These are phyloP conservation scores for Botryobasidium botryosum DNA, from an alignment of 768 basidiomycete species.

Conservation along the genomic window DNA sequence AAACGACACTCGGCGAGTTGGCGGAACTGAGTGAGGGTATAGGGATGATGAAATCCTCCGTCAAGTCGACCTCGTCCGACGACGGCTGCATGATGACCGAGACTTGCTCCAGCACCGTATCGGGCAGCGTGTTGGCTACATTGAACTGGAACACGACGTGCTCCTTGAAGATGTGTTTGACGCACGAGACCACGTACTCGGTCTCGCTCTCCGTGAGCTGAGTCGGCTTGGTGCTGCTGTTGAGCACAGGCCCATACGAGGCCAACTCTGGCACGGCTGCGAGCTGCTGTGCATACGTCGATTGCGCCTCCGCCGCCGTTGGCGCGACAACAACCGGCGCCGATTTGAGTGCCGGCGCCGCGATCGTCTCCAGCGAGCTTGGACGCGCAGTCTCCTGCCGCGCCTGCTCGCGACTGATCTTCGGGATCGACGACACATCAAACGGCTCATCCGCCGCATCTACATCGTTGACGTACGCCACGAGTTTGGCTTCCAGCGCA, in stretches of 20 bases:
- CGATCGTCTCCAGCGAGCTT: conserved; percentile 72
- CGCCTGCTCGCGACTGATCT: conserved; percentile 85
- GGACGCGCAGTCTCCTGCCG: conserved; percentile 78
- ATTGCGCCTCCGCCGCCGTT: conserved; percentile 71
- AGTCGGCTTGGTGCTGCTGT: conserved; percentile 60
- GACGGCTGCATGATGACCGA: conserved; percentile 84
- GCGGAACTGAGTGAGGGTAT: conserved; percentile 48
- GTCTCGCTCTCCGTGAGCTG: conserved; percentile 94
- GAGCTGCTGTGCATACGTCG: conserved; percentile 73
- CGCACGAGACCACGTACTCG: conserved; percentile 91
- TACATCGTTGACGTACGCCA: conserved; percentile 82
- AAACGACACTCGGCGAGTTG: conserved; percentile 69
- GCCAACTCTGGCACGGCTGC: conserved; percentile 73
- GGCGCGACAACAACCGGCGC: conserved; percentile 42
- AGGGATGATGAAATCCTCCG: conserved; percentile 91
- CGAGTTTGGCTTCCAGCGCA: conserved; percentile 76
- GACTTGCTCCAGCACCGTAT: conserved; percentile 87
- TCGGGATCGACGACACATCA: conserved; percentile 72
- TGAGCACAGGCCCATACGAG: conserved; percentile 70
- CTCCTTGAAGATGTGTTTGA: conserved; percentile 93
- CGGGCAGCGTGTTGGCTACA: conserved; percentile 88
- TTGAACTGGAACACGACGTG: conserved; percentile 99
- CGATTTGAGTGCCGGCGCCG: conserved; percentile 36
- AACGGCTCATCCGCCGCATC: conserved; percentile 56
- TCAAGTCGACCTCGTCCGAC: conserved; percentile 51